Conservation (phyloP, 2,329 filamentous ascomycete genomes). For the Knoxdaviesia proteae region DNA sequence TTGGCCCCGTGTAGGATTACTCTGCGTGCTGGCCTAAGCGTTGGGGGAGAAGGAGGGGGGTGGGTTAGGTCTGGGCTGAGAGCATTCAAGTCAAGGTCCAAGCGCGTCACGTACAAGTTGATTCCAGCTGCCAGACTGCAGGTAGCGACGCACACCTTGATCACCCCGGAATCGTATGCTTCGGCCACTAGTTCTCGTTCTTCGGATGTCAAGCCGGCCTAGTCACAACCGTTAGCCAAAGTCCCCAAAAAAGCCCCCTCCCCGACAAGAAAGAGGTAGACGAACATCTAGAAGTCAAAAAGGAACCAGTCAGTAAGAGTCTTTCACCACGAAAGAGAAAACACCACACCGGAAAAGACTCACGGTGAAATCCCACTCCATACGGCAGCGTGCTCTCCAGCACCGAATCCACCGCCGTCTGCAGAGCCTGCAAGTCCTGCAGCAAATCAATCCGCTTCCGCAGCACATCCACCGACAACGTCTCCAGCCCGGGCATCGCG, state of each 20-base stretch:
- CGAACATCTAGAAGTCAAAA: too few species aligned
- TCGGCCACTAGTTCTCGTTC: slow-evolving; percentile 51
- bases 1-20: slow-evolving; percentile 57
- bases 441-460: slow-evolving; percentile 43
- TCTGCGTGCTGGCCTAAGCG: slow-evolving; percentile 34
- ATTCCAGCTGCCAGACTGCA: slow-evolving; percentile 71
- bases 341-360: slow-evolving; percentile 8
- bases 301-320: too few species aligned
- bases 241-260: too few species aligned
- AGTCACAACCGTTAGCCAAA: slow-evolving; percentile 8
- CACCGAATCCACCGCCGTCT: slow-evolving; percentile 42
- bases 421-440: slow-evolving; percentile 42
- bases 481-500: slow-evolving; percentile 32
- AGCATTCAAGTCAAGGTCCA: background rate
- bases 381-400: slow-evolving; percentile 41
- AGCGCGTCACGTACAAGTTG: slow-evolving; percentile 28
- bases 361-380: slow-evolving; percentile 58
- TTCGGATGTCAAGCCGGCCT: slow-evolving; percentile 52
- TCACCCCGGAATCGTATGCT: slow-evolving; percentile 45
- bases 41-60: background rate
- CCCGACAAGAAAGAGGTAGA: too few species aligned
- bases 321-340: too few species aligned
- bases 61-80: background rate
- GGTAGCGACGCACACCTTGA: slow-evolving; percentile 56
- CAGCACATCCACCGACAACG: slow-evolving; percentile 24